Evolutionary conservation across 768 basidiomycete genomes (phyloP), one percentile per base, ranked within the genome.

Genomic region (Suillus placidus): DNA sequence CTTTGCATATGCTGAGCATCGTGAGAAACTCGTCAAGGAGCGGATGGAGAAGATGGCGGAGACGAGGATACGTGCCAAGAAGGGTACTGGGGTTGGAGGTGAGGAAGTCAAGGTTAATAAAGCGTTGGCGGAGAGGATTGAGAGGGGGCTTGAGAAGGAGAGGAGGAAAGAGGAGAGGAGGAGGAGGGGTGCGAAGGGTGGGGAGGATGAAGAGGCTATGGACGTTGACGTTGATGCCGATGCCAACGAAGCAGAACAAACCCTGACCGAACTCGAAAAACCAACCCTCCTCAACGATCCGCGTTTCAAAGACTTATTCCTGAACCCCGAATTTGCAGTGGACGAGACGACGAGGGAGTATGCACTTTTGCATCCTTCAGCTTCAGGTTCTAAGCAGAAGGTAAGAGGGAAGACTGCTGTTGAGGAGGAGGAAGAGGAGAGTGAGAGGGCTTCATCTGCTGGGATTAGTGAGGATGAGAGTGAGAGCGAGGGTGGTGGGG

Each of bases 21-120:
- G 95, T 68, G 95, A 97, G 77, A 90, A 89, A 72, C 80, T 94
- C 73, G 85, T 98, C 62, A 86, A 86, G 60, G 90, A 94, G 72
- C 94, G 95, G 77, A 87, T 99, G 80, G 95, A 95, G 65, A 95
- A 95, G 77, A 85, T 97, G 82, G 90, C 94, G 0, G 96, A 99
- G 78, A 92, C 88, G 13, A 87, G 97, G 55, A 99, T 99, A 76
- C 88, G 97, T 16, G 80, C 93, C 87, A 95, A 94, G 76, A 85
- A 88, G 43, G 73, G 71, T 23, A 13, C 47, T 49, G n/a, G 42
- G 16, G 26, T 16, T 7, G 51, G 95, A 93, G 80, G 91, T 85
- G 68, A 86, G 18, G 52, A 88, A 72, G 84, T 78, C 56, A 77
- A 77, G 30, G 68, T 92, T 74, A 92, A 92, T 81, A 88, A 93